These are phyloP conservation scores for Athelia sp. DNA, from an alignment of 1,284 basidiomycete species.

Conservation along the genomic window DNA sequence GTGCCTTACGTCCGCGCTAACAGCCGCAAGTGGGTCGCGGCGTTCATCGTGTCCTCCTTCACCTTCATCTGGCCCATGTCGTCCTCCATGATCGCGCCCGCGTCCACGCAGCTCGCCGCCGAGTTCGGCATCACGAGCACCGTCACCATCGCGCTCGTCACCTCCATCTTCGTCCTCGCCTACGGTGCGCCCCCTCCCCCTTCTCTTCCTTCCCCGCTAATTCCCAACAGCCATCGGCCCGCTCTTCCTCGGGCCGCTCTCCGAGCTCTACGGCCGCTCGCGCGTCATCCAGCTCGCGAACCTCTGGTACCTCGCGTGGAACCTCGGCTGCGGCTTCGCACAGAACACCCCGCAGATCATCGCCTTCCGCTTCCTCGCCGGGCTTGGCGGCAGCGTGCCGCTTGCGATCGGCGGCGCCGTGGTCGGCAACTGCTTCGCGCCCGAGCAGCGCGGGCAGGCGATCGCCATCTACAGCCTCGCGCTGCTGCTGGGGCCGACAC, in stretches of 20 bases:
- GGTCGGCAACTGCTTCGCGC: slow-evolving; percentile 64
- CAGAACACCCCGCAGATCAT: slow-evolving; percentile 52
- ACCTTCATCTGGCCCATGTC: slow-evolving; percentile 58
- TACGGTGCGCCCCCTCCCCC: slow-evolving; percentile 44
- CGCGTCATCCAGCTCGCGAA: slow-evolving; percentile 35
- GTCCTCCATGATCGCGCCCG: slow-evolving; percentile 73
- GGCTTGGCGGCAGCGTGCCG: slow-evolving; percentile 61
- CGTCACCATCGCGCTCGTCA: slow-evolving; percentile 52
- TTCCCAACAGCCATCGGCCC: slow-evolving; percentile 38
- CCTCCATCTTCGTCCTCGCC: slow-evolving; percentile 65
- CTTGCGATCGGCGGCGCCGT: slow-evolving; percentile 60
- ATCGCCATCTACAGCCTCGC: slow-evolving; percentile 68
- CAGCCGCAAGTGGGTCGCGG: slow-evolving; percentile 56
- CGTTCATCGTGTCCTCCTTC: slow-evolving; percentile 55
- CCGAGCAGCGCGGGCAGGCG: slow-evolving; percentile 65
- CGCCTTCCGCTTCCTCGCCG: slow-evolving; percentile 61
- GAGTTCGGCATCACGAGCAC: slow-evolving; percentile 52
- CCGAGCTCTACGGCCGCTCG: slow-evolving; percentile 36
- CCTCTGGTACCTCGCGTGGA: slow-evolving; percentile 51
- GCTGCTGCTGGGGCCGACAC: slow-evolving; percentile 35
- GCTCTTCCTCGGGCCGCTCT: slow-evolving; percentile 48
- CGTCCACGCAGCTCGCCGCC: slow-evolving; percentile 43
- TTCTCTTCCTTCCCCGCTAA: not conserved
- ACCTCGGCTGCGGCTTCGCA: slow-evolving; percentile 62
- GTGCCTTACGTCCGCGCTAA: not conserved